phyloP scores from a whole-genome alignment of 352 stramenopile species.

The Globisporangium emineosum region DNA sequence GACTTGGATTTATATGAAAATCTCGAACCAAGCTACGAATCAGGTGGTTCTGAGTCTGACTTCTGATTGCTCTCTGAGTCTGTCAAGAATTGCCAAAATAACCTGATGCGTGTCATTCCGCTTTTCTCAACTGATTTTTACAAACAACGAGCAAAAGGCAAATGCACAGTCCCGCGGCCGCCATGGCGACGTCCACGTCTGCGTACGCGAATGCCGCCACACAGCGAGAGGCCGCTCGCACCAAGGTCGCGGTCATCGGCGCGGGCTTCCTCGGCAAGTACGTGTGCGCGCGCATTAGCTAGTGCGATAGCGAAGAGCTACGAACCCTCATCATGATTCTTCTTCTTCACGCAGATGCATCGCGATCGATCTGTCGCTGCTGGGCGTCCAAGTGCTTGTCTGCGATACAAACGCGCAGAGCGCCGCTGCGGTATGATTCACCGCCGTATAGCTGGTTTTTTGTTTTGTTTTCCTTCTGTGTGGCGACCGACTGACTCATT shows the following conservation, averaged over 20 bases:
- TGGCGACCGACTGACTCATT: not conserved
- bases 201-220: constrained; percentile 25
- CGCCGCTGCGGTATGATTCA: constrained; percentile 23
- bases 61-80: no score
- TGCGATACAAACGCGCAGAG: constrained; percentile 54
- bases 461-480: not conserved
- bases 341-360: constrained; percentile 34
- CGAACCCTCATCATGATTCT: not conserved
- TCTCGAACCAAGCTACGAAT: no score
- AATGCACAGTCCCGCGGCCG: no score
- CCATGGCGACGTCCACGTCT: constrained; percentile 2
- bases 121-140: no score
- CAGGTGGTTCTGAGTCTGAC: no score
- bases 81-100: no score
- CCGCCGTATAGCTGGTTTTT: not conserved
- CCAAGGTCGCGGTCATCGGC: constrained; percentile 54
- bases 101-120: no score
- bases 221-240: constrained; percentile 13
- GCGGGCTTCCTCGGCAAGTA: constrained; percentile 61
- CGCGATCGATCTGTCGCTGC: constrained; percentile 62
- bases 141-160: no score
- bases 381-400: constrained; percentile 53
- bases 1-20: no score
- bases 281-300: not conserved
- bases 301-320: not conserved